Conservation (phyloP, 495 filamentous ascomycete species). For the Penicillium argentinense region DNA sequence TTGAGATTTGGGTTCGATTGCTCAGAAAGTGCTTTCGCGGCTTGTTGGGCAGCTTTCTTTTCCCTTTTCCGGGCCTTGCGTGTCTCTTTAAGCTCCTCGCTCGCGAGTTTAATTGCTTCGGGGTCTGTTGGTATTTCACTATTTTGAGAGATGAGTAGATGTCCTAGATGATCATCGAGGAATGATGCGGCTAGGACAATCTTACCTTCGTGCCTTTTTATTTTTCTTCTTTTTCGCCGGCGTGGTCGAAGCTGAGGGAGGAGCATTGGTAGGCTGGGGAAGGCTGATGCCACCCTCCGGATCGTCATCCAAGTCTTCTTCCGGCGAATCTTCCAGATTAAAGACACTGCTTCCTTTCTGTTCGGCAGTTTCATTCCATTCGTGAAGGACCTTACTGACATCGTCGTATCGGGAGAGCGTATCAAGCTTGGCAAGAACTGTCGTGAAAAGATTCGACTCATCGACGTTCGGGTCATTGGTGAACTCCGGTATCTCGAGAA, state of each 20-base stretch:
- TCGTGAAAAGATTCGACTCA: conserved; percentile 32
- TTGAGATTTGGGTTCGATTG: no score
- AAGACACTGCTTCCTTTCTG: conserved; percentile 19
- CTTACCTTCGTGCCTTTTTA: neutral
- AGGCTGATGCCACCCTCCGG: conserved; percentile 19
- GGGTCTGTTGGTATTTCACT: neutral
- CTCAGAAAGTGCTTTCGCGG: neutral
- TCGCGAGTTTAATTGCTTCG: conserved; percentile 12
- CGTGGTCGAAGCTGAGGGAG: no score
- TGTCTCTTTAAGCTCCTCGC: conserved; percentile 16
- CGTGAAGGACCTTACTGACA: conserved; percentile 37
- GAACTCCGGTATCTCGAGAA: conserved; percentile 79
- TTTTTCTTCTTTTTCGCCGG: neutral
- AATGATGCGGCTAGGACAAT: neutral
- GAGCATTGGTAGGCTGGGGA: neutral
- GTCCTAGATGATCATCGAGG: no score
- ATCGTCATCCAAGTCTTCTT: conserved; percentile 5
- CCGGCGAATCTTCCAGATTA: conserved; percentile 19
- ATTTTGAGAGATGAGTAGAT: no score
- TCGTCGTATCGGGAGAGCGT: conserved; percentile 36
- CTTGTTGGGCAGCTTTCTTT: conserved; percentile 12
- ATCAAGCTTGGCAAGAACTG: conserved; percentile 34
- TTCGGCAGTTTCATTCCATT: conserved; percentile 23
- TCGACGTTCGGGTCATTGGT: conserved; percentile 24
- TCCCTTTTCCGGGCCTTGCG: conserved; percentile 24